Base-by-base conservation (phyloP, 257 asterid genomes). In the Cordia subcordata region DNA sequence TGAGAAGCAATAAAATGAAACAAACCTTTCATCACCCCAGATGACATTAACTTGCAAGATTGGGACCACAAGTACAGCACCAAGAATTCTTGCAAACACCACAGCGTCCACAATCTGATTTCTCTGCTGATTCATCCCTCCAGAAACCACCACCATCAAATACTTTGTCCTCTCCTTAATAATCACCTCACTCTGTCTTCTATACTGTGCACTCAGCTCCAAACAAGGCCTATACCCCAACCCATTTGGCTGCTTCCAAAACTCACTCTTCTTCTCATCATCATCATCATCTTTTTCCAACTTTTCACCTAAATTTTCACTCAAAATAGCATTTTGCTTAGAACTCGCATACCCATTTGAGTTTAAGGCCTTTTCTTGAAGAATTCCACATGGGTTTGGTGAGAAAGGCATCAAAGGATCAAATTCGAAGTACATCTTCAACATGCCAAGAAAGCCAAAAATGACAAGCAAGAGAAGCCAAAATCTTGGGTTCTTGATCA, bases 91-190 rank as follows among this genome's bases (percentile, higher is more conserved):
- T 0, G 99, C 94, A 71, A 93, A 86, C 35, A 93, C 97, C 5
- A 93, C 99, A 49, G 99, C 97, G 72, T 93, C 99, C 55, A 93
- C 96, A 77, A 93, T 86, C 80, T 93, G 99, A 71, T 93, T 93
- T 85, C 97, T 79, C 77, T 93, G 99, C 78, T 93, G 99, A 76
- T 93, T 93, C 82, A 89, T 59, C 45, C 99, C 99, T 3, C 99
- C 99, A 18, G 99, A 53, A 64, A 87, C 99, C 74, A 93, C 99
- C 44, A 86, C 99, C 75, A 93, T 62, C 80, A 93, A 50, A 61
- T 86, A 93, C 78, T 81, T 93, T 0, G 58, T 80, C 66, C 94
- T 76, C 19, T 83, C 97, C 75, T 75, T 79, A 67, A 81, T 80
- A 67, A 92, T 64, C 49, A 45, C 73, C 19, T 15, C 62, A 62